A percentile compares a stretch with the other conserved stretches of the same genome.
Evolutionary conservation across 2,329 filamentous ascomycete species (phyloP).

Genomic region (Grosmannia clavigera): DNA sequence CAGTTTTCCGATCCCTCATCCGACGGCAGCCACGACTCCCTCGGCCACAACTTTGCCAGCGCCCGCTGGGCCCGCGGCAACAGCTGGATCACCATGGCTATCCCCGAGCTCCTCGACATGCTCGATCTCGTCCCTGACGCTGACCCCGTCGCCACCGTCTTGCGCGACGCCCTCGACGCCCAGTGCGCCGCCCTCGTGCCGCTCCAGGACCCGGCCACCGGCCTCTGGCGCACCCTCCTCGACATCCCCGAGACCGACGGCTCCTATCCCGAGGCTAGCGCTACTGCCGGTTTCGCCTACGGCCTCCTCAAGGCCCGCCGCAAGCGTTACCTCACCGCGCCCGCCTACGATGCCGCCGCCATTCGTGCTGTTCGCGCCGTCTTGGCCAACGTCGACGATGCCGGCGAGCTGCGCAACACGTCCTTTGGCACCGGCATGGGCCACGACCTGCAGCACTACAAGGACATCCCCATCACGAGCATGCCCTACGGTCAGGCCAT

Average conservation of each 20-base stretch:
- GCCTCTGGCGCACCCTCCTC: slow-evolving; percentile 64
- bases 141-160: slow-evolving; percentile 48
- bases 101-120: slow-evolving; percentile 68
- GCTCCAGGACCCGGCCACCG: slow-evolving; percentile 43
- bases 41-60: slow-evolving; percentile 47
- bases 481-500: slow-evolving; percentile 82
- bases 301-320: slow-evolving; percentile 63
- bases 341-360: slow-evolving; percentile 46
- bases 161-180: slow-evolving; percentile 52
- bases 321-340: slow-evolving; percentile 50
- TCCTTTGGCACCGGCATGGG: slow-evolving; percentile 76
- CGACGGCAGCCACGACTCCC: not conserved
- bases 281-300: slow-evolving; percentile 70
- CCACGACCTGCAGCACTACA: slow-evolving; percentile 59
- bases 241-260: slow-evolving; percentile 53
- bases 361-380: slow-evolving; percentile 56
- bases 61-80: slow-evolving; percentile 51
- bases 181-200: slow-evolving; percentile 53
- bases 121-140: slow-evolving; percentile 44
- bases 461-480: slow-evolving; percentile 61
- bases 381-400: slow-evolving; percentile 48
- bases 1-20: slow-evolving; percentile 43
- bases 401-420: slow-evolving; percentile 60
- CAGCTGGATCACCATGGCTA: slow-evolving; percentile 70
- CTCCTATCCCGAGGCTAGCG: slow-evolving; percentile 65